A percentile compares a stretch with the other conserved stretches of the same genome.
Evolutionary conservation across 495 filamentous ascomycete species (phyloP).

Genomic region (Penicillium bialowiezense): DNA sequence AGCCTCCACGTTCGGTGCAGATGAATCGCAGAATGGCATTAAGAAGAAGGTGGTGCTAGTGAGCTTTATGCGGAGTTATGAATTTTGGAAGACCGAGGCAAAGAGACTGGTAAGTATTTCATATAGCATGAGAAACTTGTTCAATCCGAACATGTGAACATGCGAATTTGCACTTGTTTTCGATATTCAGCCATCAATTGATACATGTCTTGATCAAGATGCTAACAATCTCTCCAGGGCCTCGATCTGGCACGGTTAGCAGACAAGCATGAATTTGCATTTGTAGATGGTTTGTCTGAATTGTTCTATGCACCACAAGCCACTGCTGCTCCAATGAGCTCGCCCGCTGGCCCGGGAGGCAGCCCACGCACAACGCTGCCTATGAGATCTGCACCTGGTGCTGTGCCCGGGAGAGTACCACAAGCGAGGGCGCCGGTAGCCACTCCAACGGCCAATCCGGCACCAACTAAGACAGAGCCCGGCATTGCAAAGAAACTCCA

Average conservation of each 20-base stretch:
- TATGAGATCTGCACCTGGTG: conserved; percentile 27
- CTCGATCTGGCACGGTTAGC: conserved; percentile 64
- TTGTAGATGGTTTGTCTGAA: conserved; percentile 68
- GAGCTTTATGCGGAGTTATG: conserved; percentile 71
- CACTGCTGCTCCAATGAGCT: conserved; percentile 14
- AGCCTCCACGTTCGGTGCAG: conserved; percentile 19
- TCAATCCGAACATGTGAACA: conserved; percentile 4
- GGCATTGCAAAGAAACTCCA: conserved; percentile 35
- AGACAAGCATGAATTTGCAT: conserved; percentile 58
- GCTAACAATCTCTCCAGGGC: conserved; percentile 42
- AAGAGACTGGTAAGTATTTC: conserved; percentile 53
- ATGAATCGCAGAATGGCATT: conserved; percentile 20
- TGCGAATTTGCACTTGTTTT: neutral
- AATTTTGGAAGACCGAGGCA: conserved; percentile 70
- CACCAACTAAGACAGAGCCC: conserved; percentile 13
- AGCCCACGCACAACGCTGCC: conserved; percentile 32
- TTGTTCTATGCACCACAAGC: conserved; percentile 43
- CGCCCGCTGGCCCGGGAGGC: conserved; percentile 10
- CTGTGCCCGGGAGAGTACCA: conserved; percentile 28
- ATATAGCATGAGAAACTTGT: neutral
- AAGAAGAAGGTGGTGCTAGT: conserved; percentile 66
- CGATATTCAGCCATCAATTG: neutral
- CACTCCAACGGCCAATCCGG: neutral
- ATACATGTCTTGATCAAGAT: conserved; percentile 2
- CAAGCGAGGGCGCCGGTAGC: conserved; percentile 5